These are phyloP conservation scores for Dothistroma septosporum DNA, from an alignment of 2,329 filamentous ascomycete species.

Conservation along the genomic window DNA sequence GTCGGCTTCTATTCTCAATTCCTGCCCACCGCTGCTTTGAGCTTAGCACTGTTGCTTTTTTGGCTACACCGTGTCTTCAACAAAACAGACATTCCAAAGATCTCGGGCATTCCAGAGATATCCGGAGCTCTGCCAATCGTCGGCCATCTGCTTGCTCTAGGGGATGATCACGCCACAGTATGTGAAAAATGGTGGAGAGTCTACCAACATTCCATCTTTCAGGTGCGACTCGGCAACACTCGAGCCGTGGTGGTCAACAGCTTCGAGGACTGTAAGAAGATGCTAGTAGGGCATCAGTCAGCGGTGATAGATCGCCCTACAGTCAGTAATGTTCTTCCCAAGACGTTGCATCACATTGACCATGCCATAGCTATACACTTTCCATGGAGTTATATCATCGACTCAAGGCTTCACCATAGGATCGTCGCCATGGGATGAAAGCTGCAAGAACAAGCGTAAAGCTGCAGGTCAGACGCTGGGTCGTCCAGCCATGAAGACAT, in stretches of 20 bases:
- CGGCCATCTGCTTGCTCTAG: constrained; percentile 50
- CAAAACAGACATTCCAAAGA: constrained; percentile 48
- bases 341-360: constrained; percentile 26
- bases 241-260: constrained; percentile 52
- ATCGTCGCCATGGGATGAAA: constrained; percentile 52
- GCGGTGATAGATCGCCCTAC: constrained; percentile 40
- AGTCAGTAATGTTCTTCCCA: background rate
- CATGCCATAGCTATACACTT: constrained; percentile 50
- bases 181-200: constrained; percentile 48
- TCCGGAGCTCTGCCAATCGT: constrained; percentile 49
- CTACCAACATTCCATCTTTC: constrained; percentile 48
- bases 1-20: background rate
- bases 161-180: constrained; percentile 51
- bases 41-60: background rate
- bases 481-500: constrained; percentile 45
- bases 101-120: constrained; percentile 49
- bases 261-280: constrained; percentile 50
- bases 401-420: constrained; percentile 55
- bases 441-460: constrained; percentile 52
- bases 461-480: constrained; percentile 48
- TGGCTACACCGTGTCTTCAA: background rate
- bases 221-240: constrained; percentile 53
- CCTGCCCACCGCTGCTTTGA: background rate
- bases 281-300: constrained; percentile 49
- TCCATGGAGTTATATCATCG: constrained; percentile 51